Percentiles rank a stretch among this genome's conserved stretches.
Conservation (phyloP, 306 rosid genomes). For the Malus orientalis region DNA sequence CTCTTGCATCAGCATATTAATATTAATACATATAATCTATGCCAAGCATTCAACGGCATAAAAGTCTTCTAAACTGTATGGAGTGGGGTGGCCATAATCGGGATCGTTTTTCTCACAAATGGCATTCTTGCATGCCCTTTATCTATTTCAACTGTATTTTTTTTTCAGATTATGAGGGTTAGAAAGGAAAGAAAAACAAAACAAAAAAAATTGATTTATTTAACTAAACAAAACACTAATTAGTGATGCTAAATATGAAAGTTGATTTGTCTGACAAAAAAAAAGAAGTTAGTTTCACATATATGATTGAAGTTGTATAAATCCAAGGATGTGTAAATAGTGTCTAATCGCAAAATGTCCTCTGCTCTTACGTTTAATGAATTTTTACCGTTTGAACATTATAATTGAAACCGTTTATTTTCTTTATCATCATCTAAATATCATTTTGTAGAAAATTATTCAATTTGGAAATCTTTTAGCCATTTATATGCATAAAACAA, state of each 20-base stretch:
- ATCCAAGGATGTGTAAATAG: too few species aligned
- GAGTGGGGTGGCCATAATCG: background rate
- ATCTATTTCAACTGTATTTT: background rate
- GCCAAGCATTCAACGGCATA: background rate
- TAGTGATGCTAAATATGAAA: background rate
- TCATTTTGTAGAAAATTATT: too few species aligned
- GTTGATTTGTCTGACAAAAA: too few species aligned
- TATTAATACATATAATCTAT: background rate
- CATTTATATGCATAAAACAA: too few species aligned
- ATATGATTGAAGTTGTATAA: background rate
- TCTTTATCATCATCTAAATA: too few species aligned
- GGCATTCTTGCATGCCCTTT: background rate
- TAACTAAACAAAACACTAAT: background rate
- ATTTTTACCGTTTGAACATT: accelerated
- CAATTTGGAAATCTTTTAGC: too few species aligned
- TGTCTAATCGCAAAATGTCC: too few species aligned
- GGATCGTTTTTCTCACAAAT: background rate
- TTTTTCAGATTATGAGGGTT: background rate
- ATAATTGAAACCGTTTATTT: too few species aligned
- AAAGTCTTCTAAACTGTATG: background rate
- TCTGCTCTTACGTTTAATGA: too few species aligned
- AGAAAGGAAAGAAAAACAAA: background rate
- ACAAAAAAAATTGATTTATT: background rate
- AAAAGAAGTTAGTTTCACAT: background rate
- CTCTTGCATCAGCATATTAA: background rate